Base-by-base conservation (phyloP, 1,284 basidiomycete species). In the Sporisorium exsertum region DNA sequence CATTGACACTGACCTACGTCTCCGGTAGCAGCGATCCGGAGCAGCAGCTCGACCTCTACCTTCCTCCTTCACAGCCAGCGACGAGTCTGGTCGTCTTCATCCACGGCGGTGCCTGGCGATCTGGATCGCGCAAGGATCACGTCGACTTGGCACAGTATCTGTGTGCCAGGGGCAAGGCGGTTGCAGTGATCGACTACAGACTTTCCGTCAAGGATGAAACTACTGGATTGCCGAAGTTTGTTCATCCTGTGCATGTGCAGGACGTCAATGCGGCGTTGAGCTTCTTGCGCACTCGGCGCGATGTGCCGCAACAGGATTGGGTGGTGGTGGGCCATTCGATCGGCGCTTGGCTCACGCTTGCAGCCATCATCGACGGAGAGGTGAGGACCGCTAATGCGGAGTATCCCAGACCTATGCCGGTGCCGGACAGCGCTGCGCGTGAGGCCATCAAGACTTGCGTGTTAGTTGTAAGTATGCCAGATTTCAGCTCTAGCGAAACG, bases 41-140 rank as follows among this genome's bases (percentile, higher is more conserved):
- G 40, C 72, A 75, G 52, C 65, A 74, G 26, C 67, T 75, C 18
- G 72, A 75, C 43, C 64, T 75, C 15, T 71, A 75, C 40, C 45
- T 75, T 20, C 72, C 67, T 0, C 15, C 56, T 2, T 26, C 37
- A 5, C 5, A 9, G 3, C 37, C 35, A 49, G 51, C 66, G 3
- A 53, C 64, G 3, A 33, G 50, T 18, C 45, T 75, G 26, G 43
- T 71, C 35, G 32, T 75, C 52, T 75, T 70, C 60, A 64, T 75
- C 40, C 64, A 78, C 33, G 70, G 66, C 24, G 77, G 74, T 24
- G 77, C 74, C 27, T 82, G 77, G 81, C 60, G 74, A 1, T 66
- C 70, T 13, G 74, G 74, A 22, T 63, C 62, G 10, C 51, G 70
- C 32, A 64, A 49, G 12, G 64, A 68, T 29, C 74, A 77, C 26